Evolutionary conservation across 2,329 filamentous ascomycete species (phyloP).

Genomic region (Calonectria honghensis): DNA sequence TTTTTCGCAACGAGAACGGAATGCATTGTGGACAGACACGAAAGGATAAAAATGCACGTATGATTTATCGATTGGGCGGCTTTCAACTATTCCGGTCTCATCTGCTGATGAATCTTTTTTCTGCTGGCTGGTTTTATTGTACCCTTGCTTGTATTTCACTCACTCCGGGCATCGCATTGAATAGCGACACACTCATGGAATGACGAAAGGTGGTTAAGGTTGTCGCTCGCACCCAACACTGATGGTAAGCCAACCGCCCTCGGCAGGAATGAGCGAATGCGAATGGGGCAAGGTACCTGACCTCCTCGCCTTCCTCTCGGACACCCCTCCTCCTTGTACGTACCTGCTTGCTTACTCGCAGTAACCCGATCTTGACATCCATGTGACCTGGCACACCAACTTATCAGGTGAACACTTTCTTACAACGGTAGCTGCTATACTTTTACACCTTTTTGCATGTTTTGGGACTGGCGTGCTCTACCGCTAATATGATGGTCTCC

Average conservation of each 20-base stretch:
- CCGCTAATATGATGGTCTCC: background rate
- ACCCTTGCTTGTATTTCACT: background rate
- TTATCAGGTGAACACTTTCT: constrained; percentile 29
- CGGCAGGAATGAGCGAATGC: constrained; percentile 14
- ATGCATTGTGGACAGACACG: background rate
- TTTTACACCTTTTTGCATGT: constrained; percentile 2
- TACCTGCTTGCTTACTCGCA: constrained; percentile 28
- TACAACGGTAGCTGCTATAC: constrained; percentile 20
- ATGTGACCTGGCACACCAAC: constrained; percentile 45
- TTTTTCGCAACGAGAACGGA: constrained; percentile 7
- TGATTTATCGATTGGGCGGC: background rate
- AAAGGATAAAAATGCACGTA: background rate
- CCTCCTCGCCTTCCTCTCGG: background rate
- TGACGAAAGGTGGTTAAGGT: constrained; percentile 6
- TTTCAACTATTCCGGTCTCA: background rate
- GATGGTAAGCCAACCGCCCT: constrained; percentile 22
- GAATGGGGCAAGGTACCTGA: background rate
- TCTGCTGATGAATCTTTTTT: background rate
- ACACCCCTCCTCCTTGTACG: constrained; percentile 5
- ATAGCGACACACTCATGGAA: constrained; percentile 10
- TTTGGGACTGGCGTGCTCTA: constrained; percentile 24
- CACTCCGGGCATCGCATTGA: background rate
- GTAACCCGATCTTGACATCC: constrained; percentile 38
- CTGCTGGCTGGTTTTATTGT: background rate
- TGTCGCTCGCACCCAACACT: constrained; percentile 22